Conservation (phyloP, 257 asterid species). For the Paulownia fortunei region DNA sequence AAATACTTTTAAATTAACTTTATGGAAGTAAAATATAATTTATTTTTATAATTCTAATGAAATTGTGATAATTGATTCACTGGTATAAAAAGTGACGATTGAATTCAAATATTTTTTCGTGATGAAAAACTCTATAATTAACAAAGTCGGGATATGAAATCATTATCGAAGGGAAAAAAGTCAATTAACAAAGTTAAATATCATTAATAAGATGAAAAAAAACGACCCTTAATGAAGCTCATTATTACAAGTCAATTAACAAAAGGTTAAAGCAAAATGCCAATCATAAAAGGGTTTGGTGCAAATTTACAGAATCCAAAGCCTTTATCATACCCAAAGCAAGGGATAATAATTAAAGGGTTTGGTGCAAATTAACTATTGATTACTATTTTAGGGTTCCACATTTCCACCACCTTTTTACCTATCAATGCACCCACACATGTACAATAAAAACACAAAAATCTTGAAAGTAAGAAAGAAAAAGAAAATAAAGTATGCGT, state of each 20-base stretch:
- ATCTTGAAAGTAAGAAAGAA: neutral
- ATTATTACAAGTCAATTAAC: conserved; percentile 27
- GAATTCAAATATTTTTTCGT: too few species aligned
- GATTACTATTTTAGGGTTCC: neutral
- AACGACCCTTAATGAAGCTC: neutral
- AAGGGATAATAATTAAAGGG: conserved; percentile 22
- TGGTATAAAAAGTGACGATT: too few species aligned
- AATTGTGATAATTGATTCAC: too few species aligned
- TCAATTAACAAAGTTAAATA: neutral
- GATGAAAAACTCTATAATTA: too few species aligned
- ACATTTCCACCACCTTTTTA: neutral
- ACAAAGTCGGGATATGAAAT: neutral
- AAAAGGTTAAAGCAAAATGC: conserved; percentile 27
- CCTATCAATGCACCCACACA: neutral
- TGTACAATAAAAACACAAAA: neutral
- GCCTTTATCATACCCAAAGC: conserved; percentile 21
- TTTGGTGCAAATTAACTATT: conserved; percentile 11
- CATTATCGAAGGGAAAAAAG: neutral
- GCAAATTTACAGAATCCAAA: conserved; percentile 41
- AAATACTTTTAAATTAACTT: too few species aligned
- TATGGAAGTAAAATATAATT: too few species aligned
- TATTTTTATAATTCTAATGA: too few species aligned
- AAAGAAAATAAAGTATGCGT: neutral
- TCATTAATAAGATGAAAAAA: conserved; percentile 7
- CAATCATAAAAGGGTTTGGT: conserved; percentile 17